Percentiles rank a stretch among this genome's conserved stretches.
phyloP scores from a whole-genome alignment of 768 basidiomycete species.

The Phylloporus rhodoxanthus region DNA sequence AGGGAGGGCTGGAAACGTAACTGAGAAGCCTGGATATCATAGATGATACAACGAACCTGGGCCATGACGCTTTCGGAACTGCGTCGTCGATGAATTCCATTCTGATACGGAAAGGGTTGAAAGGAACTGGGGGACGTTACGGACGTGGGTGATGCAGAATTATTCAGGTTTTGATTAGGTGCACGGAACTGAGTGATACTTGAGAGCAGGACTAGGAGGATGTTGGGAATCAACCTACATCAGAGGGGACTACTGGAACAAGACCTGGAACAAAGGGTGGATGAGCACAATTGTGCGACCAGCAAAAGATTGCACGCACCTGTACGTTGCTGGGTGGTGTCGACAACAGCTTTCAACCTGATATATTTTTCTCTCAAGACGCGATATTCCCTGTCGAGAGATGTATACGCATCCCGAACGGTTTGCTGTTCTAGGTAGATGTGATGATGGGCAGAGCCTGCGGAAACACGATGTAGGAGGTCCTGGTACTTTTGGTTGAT shows the following conservation, averaged over 20 bases:
- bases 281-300: background rate
- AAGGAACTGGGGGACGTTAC: background rate
- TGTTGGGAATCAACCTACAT: slow-evolving; percentile 6
- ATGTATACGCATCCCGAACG: slow-evolving; percentile 13
- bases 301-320: slow-evolving; percentile 1
- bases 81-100: slow-evolving; percentile 4
- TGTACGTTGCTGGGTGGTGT: slow-evolving; percentile 4
- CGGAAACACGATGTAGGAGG: slow-evolving; percentile 10
- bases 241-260: slow-evolving; percentile 5
- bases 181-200: background rate
- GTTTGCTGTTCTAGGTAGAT: slow-evolving; percentile 16
- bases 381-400: slow-evolving; percentile 20
- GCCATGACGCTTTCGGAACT: slow-evolving; percentile 13
- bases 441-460: slow-evolving; percentile 14
- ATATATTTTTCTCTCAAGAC: slow-evolving; percentile 20
- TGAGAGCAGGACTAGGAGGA: background rate
- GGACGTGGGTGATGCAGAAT: slow-evolving; percentile 6
- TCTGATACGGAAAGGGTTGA: slow-evolving; percentile 6
- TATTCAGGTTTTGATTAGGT: slow-evolving; percentile 5
- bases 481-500: slow-evolving; percentile 25
- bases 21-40: background rate
- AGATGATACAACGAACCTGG: slow-evolving; percentile 16
- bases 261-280: background rate
- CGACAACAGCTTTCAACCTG: slow-evolving; percentile 9
- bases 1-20: slow-evolving; percentile 7